These are phyloP conservation scores for Haberlea rhodopensis DNA, from an alignment of 257 asterid genomes.

Conservation along the genomic window DNA sequence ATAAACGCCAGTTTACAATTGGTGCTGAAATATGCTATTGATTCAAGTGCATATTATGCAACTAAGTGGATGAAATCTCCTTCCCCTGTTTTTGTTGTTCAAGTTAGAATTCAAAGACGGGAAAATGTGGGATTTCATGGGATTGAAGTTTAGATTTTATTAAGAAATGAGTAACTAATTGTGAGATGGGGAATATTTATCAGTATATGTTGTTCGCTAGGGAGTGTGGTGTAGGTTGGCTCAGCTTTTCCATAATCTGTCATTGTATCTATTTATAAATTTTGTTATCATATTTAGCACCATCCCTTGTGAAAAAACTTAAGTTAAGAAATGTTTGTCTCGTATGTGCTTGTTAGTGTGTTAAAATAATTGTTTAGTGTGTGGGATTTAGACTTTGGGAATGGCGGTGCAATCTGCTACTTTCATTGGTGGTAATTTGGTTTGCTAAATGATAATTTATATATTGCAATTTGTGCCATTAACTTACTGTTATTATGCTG, in stretches of 20 bases:
- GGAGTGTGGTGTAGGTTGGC: no score
- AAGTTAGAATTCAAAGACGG: neutral
- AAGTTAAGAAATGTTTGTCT: neutral
- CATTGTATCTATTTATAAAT: neutral
- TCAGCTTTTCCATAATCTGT: neutral
- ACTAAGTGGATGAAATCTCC: neutral
- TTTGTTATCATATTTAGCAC: neutral
- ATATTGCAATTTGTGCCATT: neutral
- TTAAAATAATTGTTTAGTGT: neutral
- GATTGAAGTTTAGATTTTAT: neutral
- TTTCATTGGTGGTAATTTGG: neutral
- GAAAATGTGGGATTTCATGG: neutral
- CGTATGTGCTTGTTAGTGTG: neutral
- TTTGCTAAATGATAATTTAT: neutral
- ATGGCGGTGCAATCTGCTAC: neutral
- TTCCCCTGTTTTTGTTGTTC: neutral
- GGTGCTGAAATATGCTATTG: neutral
- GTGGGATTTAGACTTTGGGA: neutral
- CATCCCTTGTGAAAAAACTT: no score
- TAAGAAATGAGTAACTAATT: neutral
- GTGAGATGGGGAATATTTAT: neutral
- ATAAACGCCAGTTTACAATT: no score
- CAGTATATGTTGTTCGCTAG: neutral
- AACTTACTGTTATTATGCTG: neutral
- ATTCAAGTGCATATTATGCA: neutral